Evolutionary conservation across 2,329 filamentous ascomycete genomes (phyloP).

Genomic region (Blastomyces emzantsi): DNA sequence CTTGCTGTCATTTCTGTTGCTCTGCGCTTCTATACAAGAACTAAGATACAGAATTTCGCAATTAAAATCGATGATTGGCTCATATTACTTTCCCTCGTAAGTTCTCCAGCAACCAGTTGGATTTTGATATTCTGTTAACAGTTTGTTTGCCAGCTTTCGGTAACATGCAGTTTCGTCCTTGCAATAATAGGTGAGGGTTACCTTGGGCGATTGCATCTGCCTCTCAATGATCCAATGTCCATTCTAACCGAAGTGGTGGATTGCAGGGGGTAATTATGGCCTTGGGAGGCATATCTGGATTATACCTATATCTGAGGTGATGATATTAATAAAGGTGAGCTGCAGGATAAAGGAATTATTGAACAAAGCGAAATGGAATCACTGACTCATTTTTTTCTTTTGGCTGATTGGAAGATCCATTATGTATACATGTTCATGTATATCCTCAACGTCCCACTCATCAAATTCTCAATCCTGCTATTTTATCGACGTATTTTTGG

Average conservation of each 20-base stretch:
- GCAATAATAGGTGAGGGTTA: slow-evolving; percentile 4
- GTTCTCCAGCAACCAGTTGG: neutral
- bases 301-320: slow-evolving; percentile 4
- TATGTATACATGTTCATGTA: slow-evolving; percentile 10
- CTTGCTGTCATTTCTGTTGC: slow-evolving; percentile 14
- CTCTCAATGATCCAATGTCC: neutral
- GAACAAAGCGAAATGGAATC: neutral
- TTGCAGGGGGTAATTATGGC: slow-evolving; percentile 8
- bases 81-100: slow-evolving; percentile 13
- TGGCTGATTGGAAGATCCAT: slow-evolving; percentile 6
- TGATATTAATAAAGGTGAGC: slow-evolving; percentile 3
- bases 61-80: slow-evolving; percentile 15
- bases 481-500: slow-evolving; percentile 15
- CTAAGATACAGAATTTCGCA: slow-evolving; percentile 2
- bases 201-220: neutral
- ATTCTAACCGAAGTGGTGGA: neutral
- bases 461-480: slow-evolving; percentile 16
- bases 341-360: neutral
- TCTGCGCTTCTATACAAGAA: slow-evolving; percentile 13
- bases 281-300: slow-evolving; percentile 11
- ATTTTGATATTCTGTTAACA: neutral
- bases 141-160: neutral
- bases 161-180: slow-evolving; percentile 3
- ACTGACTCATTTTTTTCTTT: neutral
- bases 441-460: slow-evolving; percentile 11